Evolutionary conservation across 2,329 filamentous ascomycete genomes (phyloP), one percentile per base, ranked within the genome.

Genomic region (Hypoxylon sp.): DNA sequence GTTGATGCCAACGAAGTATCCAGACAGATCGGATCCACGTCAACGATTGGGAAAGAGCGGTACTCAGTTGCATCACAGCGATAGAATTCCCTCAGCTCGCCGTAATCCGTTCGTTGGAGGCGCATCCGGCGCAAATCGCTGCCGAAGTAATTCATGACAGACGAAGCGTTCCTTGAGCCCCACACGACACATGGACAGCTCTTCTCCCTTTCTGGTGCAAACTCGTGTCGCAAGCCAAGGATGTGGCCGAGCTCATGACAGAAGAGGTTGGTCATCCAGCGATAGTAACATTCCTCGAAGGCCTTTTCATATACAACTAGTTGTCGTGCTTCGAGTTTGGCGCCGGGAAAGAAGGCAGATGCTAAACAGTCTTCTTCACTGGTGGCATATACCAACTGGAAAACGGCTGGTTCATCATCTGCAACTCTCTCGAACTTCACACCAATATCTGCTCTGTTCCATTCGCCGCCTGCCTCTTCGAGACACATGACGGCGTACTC

Each of bases 201-300:
- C 12, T 18, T 40, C 3, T 18, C 58, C 60, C 33, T 14, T 12
- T 4, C 28, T 32, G 7, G n/a, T 12, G 61, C 44, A 22, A 60
- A 60, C 18, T 61, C 62, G 9, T 65, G 62, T 7, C 62, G 45
- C 11, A 65, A 24, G 1, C 62, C 62, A 1, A 65, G 50, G 18
- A 65, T 40, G n/a, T 65, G 62, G 1, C 56, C 62, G 7, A 65
- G 62, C 18, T 65, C 62, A n/a, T 65, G 56, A 18, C 51, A 65
- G 22, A 65, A 61, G 2, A 57, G 36, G 11, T 65, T 56, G 1
- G 7, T 14, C 24, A 65, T 32, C 16, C 38, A 36, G 9, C 32
- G 9, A 16, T 51, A 9, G 38, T 44, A 26, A 1, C 14, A 24
- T n/a, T 30, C 30, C 11, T 18, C 24, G 16, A 62, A 62, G 18